Conservation (phyloP, 2,329 filamentous ascomycete species). For the Calonectria pseudoturangicola region DNA sequence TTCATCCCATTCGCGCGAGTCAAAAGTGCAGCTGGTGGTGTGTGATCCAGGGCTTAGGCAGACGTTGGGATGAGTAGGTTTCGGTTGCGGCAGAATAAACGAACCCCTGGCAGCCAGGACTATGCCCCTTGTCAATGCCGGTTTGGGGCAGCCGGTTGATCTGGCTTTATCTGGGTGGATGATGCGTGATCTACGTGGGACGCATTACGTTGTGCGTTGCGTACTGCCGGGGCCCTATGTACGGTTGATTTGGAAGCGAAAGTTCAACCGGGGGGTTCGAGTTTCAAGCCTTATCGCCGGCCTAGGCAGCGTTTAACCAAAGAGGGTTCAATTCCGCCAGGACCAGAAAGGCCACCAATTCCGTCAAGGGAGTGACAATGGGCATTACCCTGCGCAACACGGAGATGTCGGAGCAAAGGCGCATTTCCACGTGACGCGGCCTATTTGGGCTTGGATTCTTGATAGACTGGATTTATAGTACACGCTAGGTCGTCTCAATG, state of each 20-base stretch:
- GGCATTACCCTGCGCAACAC: constrained; percentile 9
- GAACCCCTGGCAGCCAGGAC: constrained; percentile 9
- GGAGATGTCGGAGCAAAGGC: constrained; percentile 3
- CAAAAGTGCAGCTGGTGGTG: not conserved
- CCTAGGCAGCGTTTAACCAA: not conserved
- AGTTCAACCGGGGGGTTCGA: constrained; percentile 3
- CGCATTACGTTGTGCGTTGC: constrained; percentile 31
- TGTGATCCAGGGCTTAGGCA: not conserved
- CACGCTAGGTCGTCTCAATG: constrained; percentile 28
- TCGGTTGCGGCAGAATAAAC: constrained; percentile 18
- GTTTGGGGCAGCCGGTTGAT: constrained; percentile 19
- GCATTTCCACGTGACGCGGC: constrained; percentile 28
- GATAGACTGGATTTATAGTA: constrained; percentile 39
- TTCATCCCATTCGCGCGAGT: not conserved
- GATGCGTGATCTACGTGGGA: constrained; percentile 30
- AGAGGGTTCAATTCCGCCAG: not conserved
- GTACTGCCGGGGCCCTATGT: constrained; percentile 25
- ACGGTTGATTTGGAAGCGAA: constrained; percentile 22
- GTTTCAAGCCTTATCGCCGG: constrained; percentile 30
- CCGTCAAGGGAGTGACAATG: not conserved
- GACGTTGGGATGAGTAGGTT: constrained; percentile 15
- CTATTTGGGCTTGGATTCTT: constrained; percentile 21
- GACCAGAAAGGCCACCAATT: constrained; percentile 26
- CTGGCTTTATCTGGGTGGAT: constrained; percentile 29
- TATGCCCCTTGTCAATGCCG: constrained; percentile 3